Evolutionary conservation across 2,329 filamentous ascomycete species (phyloP).

Genomic region (Xylariaceae sp.): DNA sequence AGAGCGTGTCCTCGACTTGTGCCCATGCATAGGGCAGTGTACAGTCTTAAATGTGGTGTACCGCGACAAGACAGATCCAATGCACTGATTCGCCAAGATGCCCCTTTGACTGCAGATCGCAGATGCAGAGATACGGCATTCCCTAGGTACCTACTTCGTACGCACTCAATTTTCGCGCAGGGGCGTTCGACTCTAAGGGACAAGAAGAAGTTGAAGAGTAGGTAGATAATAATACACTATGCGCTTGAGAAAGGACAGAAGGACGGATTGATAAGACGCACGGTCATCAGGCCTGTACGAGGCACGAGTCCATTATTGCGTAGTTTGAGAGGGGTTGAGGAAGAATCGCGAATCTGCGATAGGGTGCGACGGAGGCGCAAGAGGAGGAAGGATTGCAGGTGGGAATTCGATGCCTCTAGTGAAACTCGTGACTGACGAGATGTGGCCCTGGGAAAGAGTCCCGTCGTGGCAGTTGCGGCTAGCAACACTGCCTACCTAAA

Average conservation of each 20-base stretch:
- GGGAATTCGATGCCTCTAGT: not conserved
- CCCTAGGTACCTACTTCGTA: not conserved
- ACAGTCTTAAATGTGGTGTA: not conserved
- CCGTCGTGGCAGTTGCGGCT: too few species aligned
- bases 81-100: constrained; percentile 17
- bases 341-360: not conserved
- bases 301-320: not conserved
- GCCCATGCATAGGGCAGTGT: not conserved
- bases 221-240: too few species aligned
- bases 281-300: too few species aligned
- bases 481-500: too few species aligned
- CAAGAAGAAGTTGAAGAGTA: not conserved
- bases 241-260: too few species aligned
- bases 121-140: constrained; percentile 16
- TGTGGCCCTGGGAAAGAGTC: not conserved
- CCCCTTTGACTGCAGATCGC: constrained; percentile 18
- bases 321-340: not conserved
- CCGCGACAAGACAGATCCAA: not conserved
- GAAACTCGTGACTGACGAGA: not conserved
- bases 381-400: not conserved
- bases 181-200: too few species aligned
- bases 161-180: too few species aligned
- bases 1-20: constrained; percentile 1
- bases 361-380: not conserved
- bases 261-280: too few species aligned